Evolutionary conservation across 441 rosid species (phyloP).

Genomic region (Corymbia calophylla): DNA sequence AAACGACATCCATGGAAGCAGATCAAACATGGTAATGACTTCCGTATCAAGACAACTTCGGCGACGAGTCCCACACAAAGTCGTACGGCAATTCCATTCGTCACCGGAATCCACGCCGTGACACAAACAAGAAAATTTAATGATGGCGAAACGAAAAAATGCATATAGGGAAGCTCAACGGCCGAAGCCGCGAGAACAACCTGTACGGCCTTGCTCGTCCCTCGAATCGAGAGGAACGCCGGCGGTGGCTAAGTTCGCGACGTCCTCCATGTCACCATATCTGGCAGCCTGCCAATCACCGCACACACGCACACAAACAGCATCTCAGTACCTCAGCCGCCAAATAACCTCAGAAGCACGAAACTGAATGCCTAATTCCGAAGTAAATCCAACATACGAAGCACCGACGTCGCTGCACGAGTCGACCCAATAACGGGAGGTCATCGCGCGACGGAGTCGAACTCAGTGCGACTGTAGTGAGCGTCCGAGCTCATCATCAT

Average conservation of each 20-base stretch:
- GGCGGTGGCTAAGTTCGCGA: conserved; percentile 38
- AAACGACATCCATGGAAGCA: conserved; percentile 6
- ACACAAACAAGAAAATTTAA: neutral
- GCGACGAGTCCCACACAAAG: neutral
- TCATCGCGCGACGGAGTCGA: neutral
- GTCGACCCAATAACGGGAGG: neutral
- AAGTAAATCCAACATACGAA: neutral
- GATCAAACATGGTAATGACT: neutral
- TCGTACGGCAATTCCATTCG: neutral
- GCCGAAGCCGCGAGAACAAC: conserved; percentile 14
- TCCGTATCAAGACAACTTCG: neutral
- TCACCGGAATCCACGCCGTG: neutral
- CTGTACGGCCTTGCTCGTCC: conserved; percentile 80
- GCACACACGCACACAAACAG: neutral
- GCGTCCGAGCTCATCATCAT: neutral
- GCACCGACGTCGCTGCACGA: neutral
- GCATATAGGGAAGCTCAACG: neutral
- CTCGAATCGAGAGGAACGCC: conserved; percentile 72
- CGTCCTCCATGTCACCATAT: conserved; percentile 67
- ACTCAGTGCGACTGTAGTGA: neutral
- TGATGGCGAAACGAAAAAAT: neutral
- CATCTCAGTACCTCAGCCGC: neutral
- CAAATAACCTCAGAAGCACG: neutral
- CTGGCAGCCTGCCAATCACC: conserved; percentile 62
- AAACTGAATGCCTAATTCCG: neutral